Base-by-base conservation (phyloP, 441 rosid genomes). In the Populus trichocarpa region DNA sequence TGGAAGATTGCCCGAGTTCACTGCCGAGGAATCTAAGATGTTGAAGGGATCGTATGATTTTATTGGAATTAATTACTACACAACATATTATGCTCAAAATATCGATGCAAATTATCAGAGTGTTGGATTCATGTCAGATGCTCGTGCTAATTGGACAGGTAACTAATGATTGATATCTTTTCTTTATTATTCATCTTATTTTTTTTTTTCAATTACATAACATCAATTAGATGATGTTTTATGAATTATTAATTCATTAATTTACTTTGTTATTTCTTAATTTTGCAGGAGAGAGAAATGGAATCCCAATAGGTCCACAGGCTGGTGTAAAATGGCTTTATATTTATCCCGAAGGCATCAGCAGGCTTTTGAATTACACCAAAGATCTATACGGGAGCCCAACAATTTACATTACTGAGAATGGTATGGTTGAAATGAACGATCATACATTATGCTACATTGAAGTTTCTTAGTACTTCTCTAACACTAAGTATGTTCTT, bases 1-100 rank as follows among this genome's bases (percentile, higher is more conserved):
- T 6, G 50, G 33, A 4, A n/a, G 69, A 35, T 73, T 73, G 57
- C 76, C 46, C 12, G n/a, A 63, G 6, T 73, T 73, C 20, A 73
- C 53, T 5, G 1, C 11, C 5, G 6, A 22, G 12, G 22, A 73
- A 13, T 14, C 50, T 22, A 8, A 73, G 23, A 3, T 35, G 9
- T 3, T 73, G 5, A 63, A 63, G 16, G 53, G 53, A 6, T 32
- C 69, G 8, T 59, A 32, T 35, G 76, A 73, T 36, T 73, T 73
- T 63, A 2, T 73, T n/a, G 76, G 76, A 5, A 6, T 61, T 2
- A 33, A 73, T 8, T 73, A 63, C 20, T 73, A 73, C 18, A 33
- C 18, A n/a, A 14, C 69, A 30, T 18, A 33, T 11, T 73, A 33
- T 73, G 69, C 46, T 8, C 22, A 61, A 59, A 25, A 23, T 2